A percentile compares a stretch with the other conserved stretches of the same genome.
Conservation (phyloP, 1,284 basidiomycete species). For the Phellopilus nigrolimitatus region DNA sequence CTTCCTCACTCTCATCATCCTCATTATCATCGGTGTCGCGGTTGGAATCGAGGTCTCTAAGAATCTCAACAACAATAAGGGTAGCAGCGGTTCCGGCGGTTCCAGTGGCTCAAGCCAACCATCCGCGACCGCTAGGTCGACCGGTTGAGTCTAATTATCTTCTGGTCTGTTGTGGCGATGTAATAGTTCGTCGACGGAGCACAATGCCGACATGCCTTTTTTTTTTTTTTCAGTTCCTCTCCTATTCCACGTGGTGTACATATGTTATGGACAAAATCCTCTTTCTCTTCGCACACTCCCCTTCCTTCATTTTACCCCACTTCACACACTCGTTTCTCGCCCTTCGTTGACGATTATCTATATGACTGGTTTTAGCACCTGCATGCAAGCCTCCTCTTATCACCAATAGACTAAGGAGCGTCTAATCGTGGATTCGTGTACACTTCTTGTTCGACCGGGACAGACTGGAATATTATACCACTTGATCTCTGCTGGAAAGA, state of each 20-base stretch:
- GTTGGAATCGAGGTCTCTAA: conserved; percentile 51
- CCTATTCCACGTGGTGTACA: conserved; percentile 2
- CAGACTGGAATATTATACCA: background rate
- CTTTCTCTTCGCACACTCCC: background rate
- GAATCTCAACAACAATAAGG: conserved; percentile 26
- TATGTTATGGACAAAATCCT: background rate
- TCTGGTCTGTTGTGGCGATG: background rate
- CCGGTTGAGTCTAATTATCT: background rate
- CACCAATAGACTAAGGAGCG: conserved; percentile 5
- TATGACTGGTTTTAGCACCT: background rate
- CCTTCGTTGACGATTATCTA: conserved; percentile 8
- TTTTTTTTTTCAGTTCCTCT: conserved; percentile 7
- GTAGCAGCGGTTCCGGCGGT: conserved; percentile 12
- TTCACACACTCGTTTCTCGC: conserved; percentile 5
- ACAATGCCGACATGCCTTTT: conserved; percentile 18
- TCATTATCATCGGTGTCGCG: conserved; percentile 60
- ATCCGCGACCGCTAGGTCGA: conserved; percentile 16
- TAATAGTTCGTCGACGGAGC: conserved; percentile 10
- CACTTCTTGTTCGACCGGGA: background rate
- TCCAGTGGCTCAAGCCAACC: conserved; percentile 23
- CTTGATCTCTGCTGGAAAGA: background rate
- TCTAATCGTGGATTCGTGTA: conserved; percentile 5
- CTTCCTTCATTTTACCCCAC: conserved; percentile 18
- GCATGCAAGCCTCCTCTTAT: background rate
- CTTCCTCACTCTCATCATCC: conserved; percentile 58